Base-by-base conservation (phyloP, 768 basidiomycete genomes). In the Boletus barrowsii region DNA sequence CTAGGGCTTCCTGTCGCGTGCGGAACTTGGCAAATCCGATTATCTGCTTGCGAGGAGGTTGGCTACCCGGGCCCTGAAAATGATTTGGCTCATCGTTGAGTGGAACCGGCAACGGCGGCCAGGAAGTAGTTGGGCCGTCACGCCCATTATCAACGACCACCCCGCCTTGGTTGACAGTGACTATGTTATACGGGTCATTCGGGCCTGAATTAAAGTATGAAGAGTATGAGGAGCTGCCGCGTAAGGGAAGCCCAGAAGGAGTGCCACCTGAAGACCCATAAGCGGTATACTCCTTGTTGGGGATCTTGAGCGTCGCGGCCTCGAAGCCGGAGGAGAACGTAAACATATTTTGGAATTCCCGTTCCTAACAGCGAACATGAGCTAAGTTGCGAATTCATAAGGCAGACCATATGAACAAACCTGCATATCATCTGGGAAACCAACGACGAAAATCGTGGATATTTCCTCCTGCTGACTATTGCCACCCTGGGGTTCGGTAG, bases 321-420 rank as follows among this genome's bases (percentile, higher is more conserved):
- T 98, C 97, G 64, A 98, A 99, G 11, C 94, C 97, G 1, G 82
- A 75, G 4, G 91, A 93, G 66, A 99, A 99, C 9, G 94, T 93
- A 70, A 99, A 99, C 90, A 99, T 96, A 69, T 98, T 98, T 71
- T 96, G 93, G 72, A 98, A 99, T 74, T 99, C 97, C 30, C 97
- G 93, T 76, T 98, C 97, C 94, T 98, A 62, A 4, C 49, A 42
- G 26, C 22, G 48, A 61, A 59, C 39, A 42, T 58, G 13, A 59
- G 58, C 44, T 44, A 57, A 39, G 63, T 64, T 10, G 39, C 8
- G 33, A 57, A 48, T 58, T 24, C 30, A 42, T 30, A 51, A 29
- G 22, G 33, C 50, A 22, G 42, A 59, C 49, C 20, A 50, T 10
- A 57, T 50, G 39, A 44, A 80, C 87, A 59, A 63, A 92, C 94